Evolutionary conservation across 2,329 filamentous ascomycete species (phyloP).

Genomic region (Tricladium varicosporioides): DNA sequence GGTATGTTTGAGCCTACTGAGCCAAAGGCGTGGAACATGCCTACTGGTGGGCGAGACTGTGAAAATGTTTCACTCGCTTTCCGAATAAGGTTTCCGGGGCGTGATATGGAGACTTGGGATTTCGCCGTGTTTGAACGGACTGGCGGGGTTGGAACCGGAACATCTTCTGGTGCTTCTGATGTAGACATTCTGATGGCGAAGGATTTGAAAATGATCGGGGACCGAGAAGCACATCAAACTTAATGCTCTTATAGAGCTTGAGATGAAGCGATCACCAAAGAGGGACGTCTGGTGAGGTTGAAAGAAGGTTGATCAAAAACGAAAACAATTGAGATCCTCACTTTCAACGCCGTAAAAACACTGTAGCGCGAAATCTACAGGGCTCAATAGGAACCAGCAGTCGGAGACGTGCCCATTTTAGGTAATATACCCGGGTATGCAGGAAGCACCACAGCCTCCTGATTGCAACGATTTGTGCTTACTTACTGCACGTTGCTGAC

Average conservation of each 20-base stretch:
- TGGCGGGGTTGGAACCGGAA: not conserved
- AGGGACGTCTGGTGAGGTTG: too few species aligned
- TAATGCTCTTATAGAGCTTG: too few species aligned
- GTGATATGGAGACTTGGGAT: conserved; percentile 5
- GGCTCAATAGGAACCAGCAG: conserved; percentile 2
- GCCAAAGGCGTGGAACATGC: conserved; percentile 26
- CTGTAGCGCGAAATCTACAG: not conserved
- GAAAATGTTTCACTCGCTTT: conserved; percentile 17
- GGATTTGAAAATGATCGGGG: too few species aligned
- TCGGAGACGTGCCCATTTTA: not conserved
- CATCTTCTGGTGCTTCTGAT: not conserved
- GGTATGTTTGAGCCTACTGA: conserved; percentile 21
- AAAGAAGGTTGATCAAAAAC: too few species aligned
- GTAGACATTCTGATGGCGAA: not conserved
- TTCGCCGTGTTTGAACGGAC: conserved; percentile 7
- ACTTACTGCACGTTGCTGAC: too few species aligned
- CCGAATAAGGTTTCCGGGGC: conserved; percentile 6
- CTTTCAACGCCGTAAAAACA: not conserved
- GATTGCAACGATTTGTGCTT: too few species aligned
- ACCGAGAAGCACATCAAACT: too few species aligned
- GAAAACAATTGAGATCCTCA: too few species aligned
- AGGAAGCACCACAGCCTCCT: too few species aligned
- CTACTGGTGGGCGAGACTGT: conserved; percentile 21
- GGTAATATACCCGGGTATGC: too few species aligned
- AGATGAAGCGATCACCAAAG: too few species aligned